Evolutionary conservation across 495 filamentous ascomycete genomes (phyloP).

Genomic region (Trichodelitschia bisporula): DNA sequence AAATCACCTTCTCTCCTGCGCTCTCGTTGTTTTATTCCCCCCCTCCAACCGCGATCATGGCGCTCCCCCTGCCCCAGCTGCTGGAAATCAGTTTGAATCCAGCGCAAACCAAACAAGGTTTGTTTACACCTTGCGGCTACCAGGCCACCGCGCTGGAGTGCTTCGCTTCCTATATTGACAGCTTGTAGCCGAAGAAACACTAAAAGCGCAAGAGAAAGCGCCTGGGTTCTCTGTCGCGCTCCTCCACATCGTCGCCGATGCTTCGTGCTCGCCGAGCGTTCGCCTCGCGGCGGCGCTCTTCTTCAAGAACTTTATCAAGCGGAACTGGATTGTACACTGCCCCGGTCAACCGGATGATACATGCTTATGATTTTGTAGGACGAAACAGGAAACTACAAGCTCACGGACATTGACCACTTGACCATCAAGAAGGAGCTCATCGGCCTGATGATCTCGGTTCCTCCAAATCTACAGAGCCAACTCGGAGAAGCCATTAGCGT

Average conservation of each 20-base stretch:
- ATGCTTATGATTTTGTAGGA: too few species aligned
- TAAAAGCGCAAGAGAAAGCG: conserved; percentile 51
- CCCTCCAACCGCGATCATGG: neutral
- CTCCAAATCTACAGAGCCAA: conserved; percentile 67
- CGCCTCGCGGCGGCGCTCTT: conserved; percentile 77
- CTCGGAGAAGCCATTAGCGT: conserved; percentile 88
- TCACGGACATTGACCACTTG: conserved; percentile 50
- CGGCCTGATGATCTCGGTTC: conserved; percentile 84
- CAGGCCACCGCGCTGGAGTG: too few species aligned
- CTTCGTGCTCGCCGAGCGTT: conserved; percentile 39
- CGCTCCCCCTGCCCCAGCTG: conserved; percentile 36
- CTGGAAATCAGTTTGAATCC: conserved; percentile 75
- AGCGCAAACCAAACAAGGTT: conserved; percentile 67
- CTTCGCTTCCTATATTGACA: conserved; percentile 4
- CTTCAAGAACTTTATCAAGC: conserved; percentile 95
- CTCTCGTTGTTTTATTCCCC: neutral
- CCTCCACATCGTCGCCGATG: conserved; percentile 64
- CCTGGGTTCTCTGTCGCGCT: conserved; percentile 70
- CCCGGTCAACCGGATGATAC: too few species aligned
- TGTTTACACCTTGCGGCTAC: conserved; percentile 7
- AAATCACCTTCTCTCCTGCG: neutral
- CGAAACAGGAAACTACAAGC: conserved; percentile 76
- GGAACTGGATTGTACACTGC: conserved; percentile 85
- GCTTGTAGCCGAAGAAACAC: conserved; percentile 45
- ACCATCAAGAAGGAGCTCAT: conserved; percentile 89